Evolutionary conservation across 163 green algal genomes (phyloP), one percentile per base, ranked within the genome.

Genomic region (Volvox carteri): DNA sequence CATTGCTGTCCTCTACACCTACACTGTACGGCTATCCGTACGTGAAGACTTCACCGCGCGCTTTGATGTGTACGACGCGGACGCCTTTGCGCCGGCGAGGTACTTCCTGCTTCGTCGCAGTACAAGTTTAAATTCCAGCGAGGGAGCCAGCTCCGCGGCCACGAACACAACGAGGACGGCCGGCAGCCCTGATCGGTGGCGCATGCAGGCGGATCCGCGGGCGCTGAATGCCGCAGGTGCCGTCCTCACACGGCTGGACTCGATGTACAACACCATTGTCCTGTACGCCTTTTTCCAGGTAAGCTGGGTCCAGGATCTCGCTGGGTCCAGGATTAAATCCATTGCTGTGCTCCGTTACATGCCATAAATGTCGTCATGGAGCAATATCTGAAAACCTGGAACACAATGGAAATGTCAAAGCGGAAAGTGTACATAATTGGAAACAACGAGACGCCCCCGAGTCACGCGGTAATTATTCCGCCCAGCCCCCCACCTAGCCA

Each of bases 51-150:
- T 90, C 72, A 52, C n/a, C 5, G 30, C 54, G 19, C 60, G 48
- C 23, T 56, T 90, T 44, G 30, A 85, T 58, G 74, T 85, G 2
- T 90, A 90, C 35, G 85, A 90, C 30, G 73, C 54, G 4, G 58
- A 79, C 85, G 62, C 85, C 28, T 85, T 77, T n/a, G 73, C 44
- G 1, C 73, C 72, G 1, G 85, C 85, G 0, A n/a, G 85, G 6
- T 90, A 78, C 85, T 84, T 90, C 41, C 58, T 90, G 58, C 19
- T 73, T 18, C 12, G 39, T 2, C 83, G 83, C 30, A 23, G n/a
- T n/a, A n/a, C n/a, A n/a, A n/a, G n/a, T n/a, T n/a, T n/a, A n/a
- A n/a, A n/a, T n/a, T n/a, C 33, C 21, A 54, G 28, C 35, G 44
- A 37, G 7, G 33, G 23, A 2, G 37, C 35, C 56, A 76, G 23